Base-by-base conservation (phyloP, 176 grass and related monocot genomes). In the Melocanna baccifera region DNA sequence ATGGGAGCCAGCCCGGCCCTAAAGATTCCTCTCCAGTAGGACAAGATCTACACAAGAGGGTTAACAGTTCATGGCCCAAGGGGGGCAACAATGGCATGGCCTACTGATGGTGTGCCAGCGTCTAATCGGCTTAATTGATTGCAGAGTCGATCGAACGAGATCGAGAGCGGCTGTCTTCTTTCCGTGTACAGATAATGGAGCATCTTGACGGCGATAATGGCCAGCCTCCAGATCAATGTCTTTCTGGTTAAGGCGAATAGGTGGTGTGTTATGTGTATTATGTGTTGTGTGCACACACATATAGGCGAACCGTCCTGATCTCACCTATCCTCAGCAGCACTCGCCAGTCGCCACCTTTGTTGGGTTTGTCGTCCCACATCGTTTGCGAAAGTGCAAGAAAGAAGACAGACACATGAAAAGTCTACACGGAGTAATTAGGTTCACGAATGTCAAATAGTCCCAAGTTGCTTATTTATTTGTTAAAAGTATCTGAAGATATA, bases 11-110 rank as follows among this genome's bases (percentile, higher is more conserved):
- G 29, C 88, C 50, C 50, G 3, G 67, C 48, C 84, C 51, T 82
- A 79, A 51, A 83, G 79, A 79, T 83, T 90, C 88, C 15, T 83
- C 28, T 56, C 19, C 18, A 47, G 52, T 43, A 85, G 57, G 79
- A 78, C 79, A 77, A 78, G 79, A 83, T 86, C 79, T 78, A 86
- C 36, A 20, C 22, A 16, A 58, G 42, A 77, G 69, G 53, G 18
- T 77, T 63, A 76, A 76, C 50, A 85, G 48, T 75, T 62, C 67
- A 56, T 25, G 58, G 59, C 37, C 26, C 15, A 30, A 1, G 41
- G 62, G 69, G 48, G 37, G 50, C 46, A 68, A 34, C 26, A 29
- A 69, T 75, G 45, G 25, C 64, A 78, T 70, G 84, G 20, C 41
- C 84, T 48, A 48, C 37, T 36, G 74, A 23, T 57, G 25, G 20